These are phyloP conservation scores for Mimosa bimucronata DNA, from an alignment of 306 rosid species.

Conservation along the genomic window DNA sequence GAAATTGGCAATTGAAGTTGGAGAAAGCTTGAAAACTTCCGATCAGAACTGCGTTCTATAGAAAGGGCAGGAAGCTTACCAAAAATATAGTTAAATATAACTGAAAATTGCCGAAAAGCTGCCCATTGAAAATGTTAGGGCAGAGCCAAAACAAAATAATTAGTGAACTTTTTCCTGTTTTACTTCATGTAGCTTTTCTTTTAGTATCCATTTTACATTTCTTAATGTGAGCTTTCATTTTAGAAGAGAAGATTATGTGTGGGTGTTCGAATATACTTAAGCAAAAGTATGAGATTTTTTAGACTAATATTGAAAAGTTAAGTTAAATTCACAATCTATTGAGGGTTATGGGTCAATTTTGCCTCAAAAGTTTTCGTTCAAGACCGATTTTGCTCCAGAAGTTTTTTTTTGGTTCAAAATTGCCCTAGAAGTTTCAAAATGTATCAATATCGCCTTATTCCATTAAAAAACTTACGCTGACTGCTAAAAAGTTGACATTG, in stretches of 20 bases:
- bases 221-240: neutral
- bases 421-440: too few relatives aligned
- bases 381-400: too few relatives aligned
- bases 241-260: constrained; percentile 28
- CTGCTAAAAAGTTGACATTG: too few relatives aligned
- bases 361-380: too few relatives aligned
- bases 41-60: neutral
- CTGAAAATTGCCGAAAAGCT: neutral
- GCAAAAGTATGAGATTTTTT: neutral
- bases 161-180: neutral
- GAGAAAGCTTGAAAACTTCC: neutral
- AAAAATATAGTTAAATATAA: neutral
- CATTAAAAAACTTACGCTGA: too few relatives aligned
- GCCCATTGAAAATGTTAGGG: neutral
- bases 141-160: neutral
- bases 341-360: too few relatives aligned
- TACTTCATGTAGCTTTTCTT: neutral
- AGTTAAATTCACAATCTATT: constrained; percentile 2
- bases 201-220: neutral
- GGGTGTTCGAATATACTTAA: constrained; percentile 24
- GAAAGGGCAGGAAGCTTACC: neutral
- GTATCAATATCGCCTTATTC: too few relatives aligned
- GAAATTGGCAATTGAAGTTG: neutral
- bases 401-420: too few relatives aligned
- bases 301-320: neutral